Percentiles rank a stretch among this genome's conserved stretches.
These are phyloP conservation scores for Pilaira anomala DNA, from an alignment of 192 early-diverging fungal species.

Conservation along the genomic window DNA sequence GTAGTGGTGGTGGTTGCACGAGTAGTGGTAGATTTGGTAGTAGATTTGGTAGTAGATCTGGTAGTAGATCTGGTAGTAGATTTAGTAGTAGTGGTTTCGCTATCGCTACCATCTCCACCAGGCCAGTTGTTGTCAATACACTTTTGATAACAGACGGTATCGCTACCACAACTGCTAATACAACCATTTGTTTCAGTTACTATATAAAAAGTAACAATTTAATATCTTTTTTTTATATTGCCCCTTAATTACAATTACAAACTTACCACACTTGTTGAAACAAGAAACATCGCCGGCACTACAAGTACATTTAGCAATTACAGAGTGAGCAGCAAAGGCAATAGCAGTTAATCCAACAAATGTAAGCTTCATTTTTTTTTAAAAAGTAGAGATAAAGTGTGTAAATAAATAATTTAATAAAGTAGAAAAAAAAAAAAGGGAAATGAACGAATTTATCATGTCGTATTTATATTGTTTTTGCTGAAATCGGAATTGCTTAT, in stretches of 20 bases:
- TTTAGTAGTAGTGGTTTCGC: background rate
- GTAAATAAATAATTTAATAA: background rate
- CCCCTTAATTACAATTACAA: background rate
- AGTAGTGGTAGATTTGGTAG: background rate
- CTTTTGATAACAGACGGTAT: background rate
- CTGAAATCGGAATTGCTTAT: no score
- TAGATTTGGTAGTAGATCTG: background rate
- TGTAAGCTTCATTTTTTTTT: slow-evolving; percentile 1
- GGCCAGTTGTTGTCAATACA: slow-evolving; percentile 3
- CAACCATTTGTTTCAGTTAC: background rate
- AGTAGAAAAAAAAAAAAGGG: background rate
- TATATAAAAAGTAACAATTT: no score
- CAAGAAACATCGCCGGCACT: background rate
- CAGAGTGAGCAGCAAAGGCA: background rate
- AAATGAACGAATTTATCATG: background rate
- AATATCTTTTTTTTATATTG: no score
- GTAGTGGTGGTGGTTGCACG: no score
- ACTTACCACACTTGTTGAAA: slow-evolving; percentile 11
- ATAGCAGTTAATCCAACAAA: background rate
- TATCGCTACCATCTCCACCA: background rate
- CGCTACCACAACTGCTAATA: background rate
- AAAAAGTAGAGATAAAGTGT: background rate
- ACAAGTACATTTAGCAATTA: background rate
- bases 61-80: background rate
- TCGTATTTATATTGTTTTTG: no score